Base-by-base conservation (phyloP, 1,139 yeast genomes). In the Taiozyma sp. region DNA sequence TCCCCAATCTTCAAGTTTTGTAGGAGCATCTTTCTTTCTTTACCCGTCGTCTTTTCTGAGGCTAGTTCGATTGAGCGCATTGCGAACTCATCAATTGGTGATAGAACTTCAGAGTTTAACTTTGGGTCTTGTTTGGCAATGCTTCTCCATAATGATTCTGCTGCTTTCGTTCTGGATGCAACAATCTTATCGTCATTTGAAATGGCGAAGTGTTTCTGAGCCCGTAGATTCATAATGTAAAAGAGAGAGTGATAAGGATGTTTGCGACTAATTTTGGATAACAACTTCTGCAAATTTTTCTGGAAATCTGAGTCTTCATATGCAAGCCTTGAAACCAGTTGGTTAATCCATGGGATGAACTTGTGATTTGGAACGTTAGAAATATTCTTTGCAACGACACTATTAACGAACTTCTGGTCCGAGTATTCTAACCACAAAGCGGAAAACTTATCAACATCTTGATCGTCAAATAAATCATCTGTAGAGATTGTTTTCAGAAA, bases 221-320 rank as follows among this genome's bases (percentile, higher is more conserved):
- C 67, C 40, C 74, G 68, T 55, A 85, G 70, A n/a, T 88, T 83
- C 54, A 83, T 71, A 28, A 91, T 67, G 46, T 83, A 79, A 63
- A 88, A 90, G 3, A 90, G 63, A 0, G 88, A 73, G 58, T 93
- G 98, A 64, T 74, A 81, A 0, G 98, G 98, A 61, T 90, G 91
- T 30, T 76, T 75, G 11, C 60, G 56, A 49, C 88, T 76, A 26
- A 89, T 66, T 5, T 73, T 66, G 4, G 71, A 60, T 19, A 91
- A 68, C 8, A 90, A 65, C 1, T 61, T 56, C 43, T 75, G 76
- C 42, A 93, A 68, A 0, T 77, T 64, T 1, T 53, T 58, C 60
- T 89, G 97, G 59, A 89, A 90, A 1, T 56, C n/a, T 7, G 74
- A 62, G 0, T 59, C 52, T 24, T 79, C 85, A 40, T 67, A 67